phyloP scores from a whole-genome alignment of 805 yeast species.

The Spencermartinsiella europaea region DNA sequence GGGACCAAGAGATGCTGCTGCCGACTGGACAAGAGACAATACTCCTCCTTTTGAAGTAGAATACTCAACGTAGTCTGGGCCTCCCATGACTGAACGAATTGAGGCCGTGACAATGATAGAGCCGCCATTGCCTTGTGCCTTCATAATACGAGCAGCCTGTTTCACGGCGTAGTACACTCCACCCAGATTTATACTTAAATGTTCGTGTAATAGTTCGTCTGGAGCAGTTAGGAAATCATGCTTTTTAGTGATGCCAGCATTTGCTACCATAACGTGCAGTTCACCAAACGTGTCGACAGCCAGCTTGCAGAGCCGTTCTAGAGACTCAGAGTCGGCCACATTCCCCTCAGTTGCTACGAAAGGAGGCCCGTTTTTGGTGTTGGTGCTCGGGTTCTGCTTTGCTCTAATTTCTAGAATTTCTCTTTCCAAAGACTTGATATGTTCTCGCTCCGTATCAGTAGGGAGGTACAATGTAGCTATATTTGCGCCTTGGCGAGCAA shows the following conservation, averaged over 20 bases:
- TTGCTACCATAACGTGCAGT: conserved; percentile 39
- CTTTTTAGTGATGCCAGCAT: conserved; percentile 40
- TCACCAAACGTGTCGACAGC: conserved; percentile 38
- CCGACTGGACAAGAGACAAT: conserved; percentile 53
- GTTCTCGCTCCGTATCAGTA: conserved; percentile 6
- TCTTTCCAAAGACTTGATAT: conserved; percentile 52
- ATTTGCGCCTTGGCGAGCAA: conserved; percentile 40
- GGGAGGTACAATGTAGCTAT: conserved; percentile 36
- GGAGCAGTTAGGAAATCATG: conserved; percentile 39
- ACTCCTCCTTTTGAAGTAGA: conserved; percentile 67
- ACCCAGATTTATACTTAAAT: conserved; percentile 38
- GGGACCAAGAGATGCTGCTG: conserved; percentile 63
- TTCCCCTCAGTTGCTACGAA: conserved; percentile 40
- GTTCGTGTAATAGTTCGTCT: conserved; percentile 33
- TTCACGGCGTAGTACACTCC: conserved; percentile 44
- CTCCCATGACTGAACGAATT: conserved; percentile 15
- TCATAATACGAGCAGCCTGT: conserved; percentile 44
- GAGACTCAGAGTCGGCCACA: conserved; percentile 38
- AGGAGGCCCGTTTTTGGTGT: conserved; percentile 9
- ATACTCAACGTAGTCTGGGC: conserved; percentile 30
- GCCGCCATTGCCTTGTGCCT: conserved; percentile 43
- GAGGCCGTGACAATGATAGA: conserved; percentile 36
- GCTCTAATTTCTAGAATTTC: conserved; percentile 21
- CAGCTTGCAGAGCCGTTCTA: conserved; percentile 21
- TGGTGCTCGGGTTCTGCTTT: neutral